These are phyloP conservation scores for Beta macrorhiza DNA, from an alignment of 179 eudicot genomes.

Conservation along the genomic window DNA sequence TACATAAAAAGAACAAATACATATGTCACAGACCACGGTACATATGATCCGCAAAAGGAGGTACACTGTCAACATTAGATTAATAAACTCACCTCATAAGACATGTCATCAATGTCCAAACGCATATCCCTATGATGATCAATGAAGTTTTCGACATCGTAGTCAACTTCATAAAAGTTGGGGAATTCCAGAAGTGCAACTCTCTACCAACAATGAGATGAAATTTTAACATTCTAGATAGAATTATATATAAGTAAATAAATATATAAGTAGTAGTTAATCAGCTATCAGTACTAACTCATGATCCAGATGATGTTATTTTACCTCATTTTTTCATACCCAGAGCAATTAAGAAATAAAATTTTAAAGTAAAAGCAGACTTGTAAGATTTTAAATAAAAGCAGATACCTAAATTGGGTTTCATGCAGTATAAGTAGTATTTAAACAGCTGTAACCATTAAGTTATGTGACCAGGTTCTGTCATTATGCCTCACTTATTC, in stretches of 20 bases:
- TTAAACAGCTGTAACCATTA: not conserved
- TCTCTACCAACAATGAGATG: slow-evolving; percentile 46
- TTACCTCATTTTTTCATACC: not conserved
- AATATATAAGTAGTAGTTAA: not conserved
- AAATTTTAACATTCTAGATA: not conserved
- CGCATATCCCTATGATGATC: slow-evolving; percentile 94
- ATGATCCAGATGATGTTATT: not conserved
- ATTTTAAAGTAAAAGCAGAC: not conserved
- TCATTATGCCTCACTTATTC: not conserved
- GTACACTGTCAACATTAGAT: not conserved
- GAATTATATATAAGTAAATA: not conserved
- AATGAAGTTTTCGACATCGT: slow-evolving; percentile 35
- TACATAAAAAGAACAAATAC: not conserved
- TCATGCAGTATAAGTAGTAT: not conserved
- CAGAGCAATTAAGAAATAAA: not conserved
- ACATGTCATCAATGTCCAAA: slow-evolving; percentile 89
- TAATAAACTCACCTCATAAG: slow-evolving; percentile 72
- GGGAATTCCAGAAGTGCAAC: slow-evolving; percentile 78
- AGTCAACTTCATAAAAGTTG: slow-evolving; percentile 57
- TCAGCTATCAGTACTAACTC: not conserved
- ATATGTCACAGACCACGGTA: not conserved
- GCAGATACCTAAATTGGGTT: not conserved
- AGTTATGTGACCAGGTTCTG: not conserved
- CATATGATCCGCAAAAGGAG: not conserved
- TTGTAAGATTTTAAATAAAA: not conserved